Base-by-base conservation (phyloP, 805 yeast species). In the Yamadazyma kitorensis region DNA sequence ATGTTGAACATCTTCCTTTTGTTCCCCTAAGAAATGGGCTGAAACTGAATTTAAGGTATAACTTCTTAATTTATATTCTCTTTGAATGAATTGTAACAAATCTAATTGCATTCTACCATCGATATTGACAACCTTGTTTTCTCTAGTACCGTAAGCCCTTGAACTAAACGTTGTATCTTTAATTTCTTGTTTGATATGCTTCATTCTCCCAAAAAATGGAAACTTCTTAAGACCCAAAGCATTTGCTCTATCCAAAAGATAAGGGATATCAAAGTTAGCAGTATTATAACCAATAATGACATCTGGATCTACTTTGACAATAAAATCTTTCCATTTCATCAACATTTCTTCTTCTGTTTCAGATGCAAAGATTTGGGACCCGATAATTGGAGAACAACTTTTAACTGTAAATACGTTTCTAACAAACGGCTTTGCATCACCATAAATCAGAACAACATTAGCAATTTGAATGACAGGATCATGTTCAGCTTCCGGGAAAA, bases 401-500 rank as follows among this genome's bases (percentile, higher is more conserved):
- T 86, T 77, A 11, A 94, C 87, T 0, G 98, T 91, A 57, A 93
- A 94, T 0, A 94, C 98, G 51, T 88, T 91, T 51, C 98, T 74
- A 4, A 93, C 82, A 55, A 94, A 93, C 1, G 98, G 98, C 32
- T 79, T 76, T n/a, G 72, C 44, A 23, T 82, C 88, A 29, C 98
- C 97, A 33, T 82, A 80, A 33, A 77, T 68, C 49, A 86, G 82
- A 2, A 91, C 95, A 18, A 93, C 96, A 52, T 87, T 91, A 5
- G 98, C 98, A 43, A 93, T 94, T 61, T 94, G 98, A 53, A 93
- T 93, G 7, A 93, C 96, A 0, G 96, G 84, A 64, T 93, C 99
- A 29, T 78, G 74, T 41, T 84, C 84, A 2, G 99, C 82, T 53
- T 93, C 98, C 1, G 99, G 98, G 57, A 93, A 93, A 9, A 93